Evolutionary conservation across 1,284 basidiomycete genomes (phyloP).

Genomic region (Malassezia arunalokei): DNA sequence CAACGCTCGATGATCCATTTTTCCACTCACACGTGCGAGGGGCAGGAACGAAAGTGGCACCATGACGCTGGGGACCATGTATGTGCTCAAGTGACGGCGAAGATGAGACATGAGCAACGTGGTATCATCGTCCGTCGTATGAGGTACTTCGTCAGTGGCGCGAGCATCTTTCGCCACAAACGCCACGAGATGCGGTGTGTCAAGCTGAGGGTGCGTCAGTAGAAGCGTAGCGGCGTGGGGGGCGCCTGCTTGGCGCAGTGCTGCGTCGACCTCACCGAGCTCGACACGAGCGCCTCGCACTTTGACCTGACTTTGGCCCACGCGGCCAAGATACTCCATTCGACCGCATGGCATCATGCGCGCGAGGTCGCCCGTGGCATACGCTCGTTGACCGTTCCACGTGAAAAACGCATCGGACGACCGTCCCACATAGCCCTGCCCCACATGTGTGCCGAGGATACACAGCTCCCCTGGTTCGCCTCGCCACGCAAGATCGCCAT

Average conservation of each 20-base stretch:
- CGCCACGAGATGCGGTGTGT: constrained; percentile 22
- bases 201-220: constrained; percentile 18
- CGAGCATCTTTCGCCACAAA: constrained; percentile 16
- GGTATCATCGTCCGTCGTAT: constrained; percentile 7
- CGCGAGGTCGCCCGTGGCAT: constrained; percentile 39
- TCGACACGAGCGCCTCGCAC: constrained; percentile 40
- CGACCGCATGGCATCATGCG: constrained; percentile 26
- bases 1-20: constrained; percentile 24
- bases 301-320: constrained; percentile 37
- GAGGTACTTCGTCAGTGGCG: background rate
- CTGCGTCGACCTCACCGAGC: constrained; percentile 33
- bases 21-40: constrained; percentile 32
- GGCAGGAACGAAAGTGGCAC: constrained; percentile 25
- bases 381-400: constrained; percentile 18
- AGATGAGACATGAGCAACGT: constrained; percentile 12
- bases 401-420: constrained; percentile 24
- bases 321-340: constrained; percentile 36
- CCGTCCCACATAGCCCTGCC: constrained; percentile 22
- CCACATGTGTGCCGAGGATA: constrained; percentile 37
- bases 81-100: constrained; percentile 22
- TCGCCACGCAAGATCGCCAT: constrained; percentile 15
- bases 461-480: constrained; percentile 38
- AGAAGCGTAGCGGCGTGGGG: constrained; percentile 20
- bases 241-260: constrained; percentile 11
- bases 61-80: constrained; percentile 37